A percentile compares a stretch with the other conserved stretches of the same genome.
These are phyloP conservation scores for Fusarium sp. DNA, from an alignment of 2,329 filamentous ascomycete genomes.

Conservation along the genomic window DNA sequence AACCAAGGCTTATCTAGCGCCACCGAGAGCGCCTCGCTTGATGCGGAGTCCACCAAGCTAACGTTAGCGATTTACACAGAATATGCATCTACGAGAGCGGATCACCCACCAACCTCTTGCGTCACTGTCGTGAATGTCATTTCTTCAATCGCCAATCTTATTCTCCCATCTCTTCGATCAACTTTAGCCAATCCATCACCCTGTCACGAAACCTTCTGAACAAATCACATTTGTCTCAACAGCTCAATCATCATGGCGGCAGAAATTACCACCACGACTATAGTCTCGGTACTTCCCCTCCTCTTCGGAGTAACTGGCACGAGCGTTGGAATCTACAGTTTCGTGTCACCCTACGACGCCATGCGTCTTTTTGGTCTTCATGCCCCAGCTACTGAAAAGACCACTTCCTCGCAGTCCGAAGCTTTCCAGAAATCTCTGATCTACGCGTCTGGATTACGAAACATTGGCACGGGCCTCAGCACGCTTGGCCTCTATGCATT, in stretches of 20 bases:
- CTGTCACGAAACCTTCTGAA: too few species aligned
- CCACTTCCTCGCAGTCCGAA: not conserved
- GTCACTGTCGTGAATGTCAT: conserved; percentile 13
- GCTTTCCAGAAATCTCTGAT: conserved; percentile 27
- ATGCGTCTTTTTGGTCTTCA: conserved; percentile 22
- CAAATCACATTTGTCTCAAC: not conserved
- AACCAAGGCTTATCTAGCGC: not conserved
- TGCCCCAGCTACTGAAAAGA: not conserved
- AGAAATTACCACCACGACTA: not conserved
- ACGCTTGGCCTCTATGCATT: conserved; percentile 29
- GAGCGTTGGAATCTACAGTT: conserved; percentile 33
- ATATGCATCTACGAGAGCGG: conserved; percentile 23
- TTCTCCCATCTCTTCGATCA: not conserved
- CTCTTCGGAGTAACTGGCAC: conserved; percentile 20
- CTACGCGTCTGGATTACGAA: conserved; percentile 22
- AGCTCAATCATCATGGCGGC: not conserved
- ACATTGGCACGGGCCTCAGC: conserved; percentile 13
- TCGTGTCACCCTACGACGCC: conserved; percentile 22
- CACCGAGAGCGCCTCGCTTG: not conserved
- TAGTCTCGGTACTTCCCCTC: conserved; percentile 19
- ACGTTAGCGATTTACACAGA: conserved; percentile 3
- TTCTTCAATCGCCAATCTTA: not conserved
- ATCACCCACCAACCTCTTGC: conserved; percentile 3
- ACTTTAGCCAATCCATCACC: too few species aligned
- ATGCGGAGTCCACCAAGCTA: conserved; percentile 1